A percentile compares a stretch with the other conserved stretches of the same genome.
These are phyloP conservation scores for Epipyxis sp. DNA, from an alignment of 108 stramenopile genomes.

Conservation along the genomic window DNA sequence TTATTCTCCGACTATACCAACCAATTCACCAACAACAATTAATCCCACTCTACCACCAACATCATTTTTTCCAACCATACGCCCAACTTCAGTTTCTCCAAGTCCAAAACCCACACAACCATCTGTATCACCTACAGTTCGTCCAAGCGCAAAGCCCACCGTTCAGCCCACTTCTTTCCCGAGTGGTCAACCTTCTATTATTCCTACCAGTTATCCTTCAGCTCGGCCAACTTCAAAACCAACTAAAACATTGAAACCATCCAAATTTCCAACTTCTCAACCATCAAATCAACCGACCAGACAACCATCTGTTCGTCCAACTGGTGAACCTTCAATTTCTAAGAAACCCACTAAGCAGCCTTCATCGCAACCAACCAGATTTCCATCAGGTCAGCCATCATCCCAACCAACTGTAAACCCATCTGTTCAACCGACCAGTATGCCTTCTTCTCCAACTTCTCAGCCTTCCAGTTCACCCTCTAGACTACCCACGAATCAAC, in stretches of 20 bases:
- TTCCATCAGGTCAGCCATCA: not conserved
- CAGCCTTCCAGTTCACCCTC: not conserved
- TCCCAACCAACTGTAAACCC: not conserved
- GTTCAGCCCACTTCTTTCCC: not conserved
- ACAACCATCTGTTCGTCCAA: slow-evolving; percentile 3
- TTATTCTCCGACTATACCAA: not conserved
- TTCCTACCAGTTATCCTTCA: not conserved
- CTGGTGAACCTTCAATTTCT: not conserved
- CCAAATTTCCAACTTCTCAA: not conserved
- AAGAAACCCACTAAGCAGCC: not conserved
- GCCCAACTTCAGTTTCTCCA: not conserved
- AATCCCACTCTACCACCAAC: not conserved
- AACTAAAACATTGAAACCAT: not conserved
- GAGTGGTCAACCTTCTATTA: not conserved
- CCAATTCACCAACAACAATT: not conserved
- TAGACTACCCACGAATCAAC: not conserved
- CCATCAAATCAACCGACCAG: not conserved
- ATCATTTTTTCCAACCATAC: not conserved
- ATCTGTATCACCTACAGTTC: not conserved
- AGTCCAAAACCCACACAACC: not conserved
- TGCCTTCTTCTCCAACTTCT: not conserved
- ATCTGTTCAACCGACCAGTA: not conserved
- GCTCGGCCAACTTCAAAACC: not conserved
- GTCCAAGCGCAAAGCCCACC: not conserved
- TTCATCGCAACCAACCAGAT: not conserved